These are phyloP conservation scores for Penicillium diatomitis DNA, from an alignment of 495 filamentous ascomycete species.

Conservation along the genomic window DNA sequence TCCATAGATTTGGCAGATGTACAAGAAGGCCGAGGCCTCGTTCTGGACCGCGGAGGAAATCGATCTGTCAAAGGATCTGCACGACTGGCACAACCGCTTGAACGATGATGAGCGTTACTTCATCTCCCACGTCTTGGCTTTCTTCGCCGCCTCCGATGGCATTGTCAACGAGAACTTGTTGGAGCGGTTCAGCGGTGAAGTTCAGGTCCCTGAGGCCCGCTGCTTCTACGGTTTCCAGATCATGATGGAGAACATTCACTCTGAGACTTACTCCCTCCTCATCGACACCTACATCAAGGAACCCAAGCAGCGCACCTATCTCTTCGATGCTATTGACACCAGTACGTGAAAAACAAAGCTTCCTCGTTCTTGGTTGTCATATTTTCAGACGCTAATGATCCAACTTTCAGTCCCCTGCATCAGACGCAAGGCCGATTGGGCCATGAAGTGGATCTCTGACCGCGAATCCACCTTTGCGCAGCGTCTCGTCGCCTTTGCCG, in stretches of 20 bases:
- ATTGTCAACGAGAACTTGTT: slow-evolving; percentile 99
- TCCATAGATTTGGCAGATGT: slow-evolving; percentile 97
- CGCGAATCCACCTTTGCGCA: slow-evolving; percentile 87
- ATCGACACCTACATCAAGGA: slow-evolving; percentile 99
- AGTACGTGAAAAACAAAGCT: slow-evolving; percentile 43
- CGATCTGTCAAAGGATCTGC: slow-evolving; percentile 94
- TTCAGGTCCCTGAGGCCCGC: slow-evolving; percentile 94
- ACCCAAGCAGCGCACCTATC: slow-evolving; percentile 85
- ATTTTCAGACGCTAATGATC: slow-evolving; percentile 25
- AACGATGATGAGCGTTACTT: slow-evolving; percentile 98
- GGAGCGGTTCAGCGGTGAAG: slow-evolving; percentile 94
- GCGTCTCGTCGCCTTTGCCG: slow-evolving; percentile 94
- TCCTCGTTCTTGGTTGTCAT: not conserved
- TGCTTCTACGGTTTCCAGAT: slow-evolving; percentile 99
- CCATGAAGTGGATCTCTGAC: slow-evolving; percentile 88
- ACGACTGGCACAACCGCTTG: slow-evolving; percentile 97
- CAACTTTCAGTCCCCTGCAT: slow-evolving; percentile 70
- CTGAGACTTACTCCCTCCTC: slow-evolving; percentile 96
- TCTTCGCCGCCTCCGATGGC: slow-evolving; percentile 98
- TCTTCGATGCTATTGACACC: slow-evolving; percentile 98
- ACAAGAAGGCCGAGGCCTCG: slow-evolving; percentile 99
- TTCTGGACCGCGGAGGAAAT: slow-evolving; percentile 99
- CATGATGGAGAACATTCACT: slow-evolving; percentile 99
- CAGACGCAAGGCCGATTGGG: slow-evolving; percentile 96
- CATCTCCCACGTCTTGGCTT: slow-evolving; percentile 95